Evolutionary conservation across 176 grass and related monocot species (phyloP).

Genomic region (Carex pumila): DNA sequence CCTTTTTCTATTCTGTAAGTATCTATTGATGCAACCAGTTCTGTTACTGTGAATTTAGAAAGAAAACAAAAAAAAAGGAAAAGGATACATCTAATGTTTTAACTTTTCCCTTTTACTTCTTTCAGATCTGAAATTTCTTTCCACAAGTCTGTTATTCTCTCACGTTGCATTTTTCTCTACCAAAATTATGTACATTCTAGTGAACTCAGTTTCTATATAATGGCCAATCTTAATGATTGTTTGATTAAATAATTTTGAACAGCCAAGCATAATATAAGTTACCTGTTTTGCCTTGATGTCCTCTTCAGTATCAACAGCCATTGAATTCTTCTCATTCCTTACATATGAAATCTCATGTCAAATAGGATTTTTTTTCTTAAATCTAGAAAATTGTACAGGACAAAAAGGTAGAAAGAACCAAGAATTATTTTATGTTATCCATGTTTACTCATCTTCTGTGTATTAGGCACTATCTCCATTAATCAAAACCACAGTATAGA

Average conservation of each 20-base stretch:
- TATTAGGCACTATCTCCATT: slow-evolving; percentile 21
- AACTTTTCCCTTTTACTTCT: neutral
- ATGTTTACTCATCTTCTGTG: slow-evolving; percentile 5
- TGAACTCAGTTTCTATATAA: neutral
- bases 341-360: slow-evolving; percentile 36
- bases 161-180: neutral
- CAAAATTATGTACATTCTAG: neutral
- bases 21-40: neutral
- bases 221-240: neutral
- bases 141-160: neutral
- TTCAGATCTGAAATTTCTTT: neutral
- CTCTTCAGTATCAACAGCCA: slow-evolving; percentile 39
- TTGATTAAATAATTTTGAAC: neutral
- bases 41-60: neutral
- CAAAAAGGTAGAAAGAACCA: neutral
- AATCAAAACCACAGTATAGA: slow-evolving; percentile 1
- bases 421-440: neutral
- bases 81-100: neutral
- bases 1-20: neutral
- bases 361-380: neutral
- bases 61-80: neutral
- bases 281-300: slow-evolving; percentile 73
- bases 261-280: slow-evolving; percentile 3
- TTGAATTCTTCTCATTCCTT: slow-evolving; percentile 49
- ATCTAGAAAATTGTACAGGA: neutral